These are phyloP conservation scores for Naganishia vishniacii DNA, from an alignment of 768 basidiomycete species.

Conservation along the genomic window DNA sequence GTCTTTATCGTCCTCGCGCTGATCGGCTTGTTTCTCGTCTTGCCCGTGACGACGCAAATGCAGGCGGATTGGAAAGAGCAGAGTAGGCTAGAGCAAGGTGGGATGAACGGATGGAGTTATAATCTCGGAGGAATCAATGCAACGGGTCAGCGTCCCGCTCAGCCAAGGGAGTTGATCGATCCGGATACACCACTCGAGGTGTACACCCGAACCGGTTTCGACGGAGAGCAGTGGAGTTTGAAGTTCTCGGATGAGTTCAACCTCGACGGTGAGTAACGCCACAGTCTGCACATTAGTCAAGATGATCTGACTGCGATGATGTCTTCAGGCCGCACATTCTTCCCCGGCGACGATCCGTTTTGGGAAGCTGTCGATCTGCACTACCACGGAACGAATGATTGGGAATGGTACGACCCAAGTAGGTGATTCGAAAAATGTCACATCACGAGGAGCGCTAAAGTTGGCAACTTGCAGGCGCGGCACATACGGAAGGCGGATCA, in stretches of 20 bases:
- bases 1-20: slow-evolving; percentile 90
- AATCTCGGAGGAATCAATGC: slow-evolving; percentile 84
- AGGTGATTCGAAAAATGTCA: too few relatives aligned
- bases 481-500: slow-evolving; percentile 64
- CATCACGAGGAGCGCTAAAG: background rate
- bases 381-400: slow-evolving; percentile 55
- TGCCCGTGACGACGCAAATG: slow-evolving; percentile 69
- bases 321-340: slow-evolving; percentile 52
- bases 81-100: slow-evolving; percentile 46
- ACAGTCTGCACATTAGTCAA: too few relatives aligned
- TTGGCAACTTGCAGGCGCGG: slow-evolving; percentile 26
- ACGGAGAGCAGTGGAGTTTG: slow-evolving; percentile 72
- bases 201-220: slow-evolving; percentile 62
- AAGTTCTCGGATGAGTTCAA: slow-evolving; percentile 87
- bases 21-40: slow-evolving; percentile 60
- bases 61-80: slow-evolving; percentile 32
- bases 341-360: slow-evolving; percentile 66
- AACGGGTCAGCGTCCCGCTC: slow-evolving; percentile 75
- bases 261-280: slow-evolving; percentile 56
- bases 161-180: slow-evolving; percentile 68
- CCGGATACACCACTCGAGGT: slow-evolving; percentile 62
- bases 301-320: too few relatives aligned
- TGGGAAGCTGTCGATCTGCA: slow-evolving; percentile 83
- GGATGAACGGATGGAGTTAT: slow-evolving; percentile 58
- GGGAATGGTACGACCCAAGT: slow-evolving; percentile 81